Conservation (phyloP, 305 asterid species). For the Solanum hybrid region DNA sequence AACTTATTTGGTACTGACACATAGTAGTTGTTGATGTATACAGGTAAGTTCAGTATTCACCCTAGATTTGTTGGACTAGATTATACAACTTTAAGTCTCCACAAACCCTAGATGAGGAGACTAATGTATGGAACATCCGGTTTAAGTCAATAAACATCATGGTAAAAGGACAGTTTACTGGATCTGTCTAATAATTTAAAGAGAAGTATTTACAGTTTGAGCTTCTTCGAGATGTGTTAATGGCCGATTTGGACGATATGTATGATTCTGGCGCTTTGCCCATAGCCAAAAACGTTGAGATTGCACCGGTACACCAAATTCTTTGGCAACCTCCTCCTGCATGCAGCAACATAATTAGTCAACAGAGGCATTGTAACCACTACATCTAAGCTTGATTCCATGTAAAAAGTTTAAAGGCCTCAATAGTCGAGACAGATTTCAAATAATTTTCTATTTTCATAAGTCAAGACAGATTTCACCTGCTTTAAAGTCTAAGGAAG, state of each 20-base stretch:
- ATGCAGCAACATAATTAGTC: conserved; percentile 18
- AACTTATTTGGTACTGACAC: background rate
- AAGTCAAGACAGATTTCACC: background rate
- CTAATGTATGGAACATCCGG: background rate
- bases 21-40: background rate
- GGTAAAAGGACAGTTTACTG: background rate
- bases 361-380: background rate
- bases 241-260: conserved; percentile 48
- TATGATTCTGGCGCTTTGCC: conserved; percentile 45
- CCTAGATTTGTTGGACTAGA: background rate
- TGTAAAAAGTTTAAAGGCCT: background rate
- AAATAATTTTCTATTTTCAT: background rate
- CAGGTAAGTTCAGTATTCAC: background rate
- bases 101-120: background rate
- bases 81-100: background rate
- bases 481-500: background rate
- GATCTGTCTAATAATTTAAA: background rate
- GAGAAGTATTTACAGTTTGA: conserved; percentile 33
- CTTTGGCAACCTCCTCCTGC: conserved; percentile 56
- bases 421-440: background rate
- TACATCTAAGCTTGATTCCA: background rate
- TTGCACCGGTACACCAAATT: conserved; percentile 37
- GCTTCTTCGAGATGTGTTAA: conserved; percentile 41
- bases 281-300: conserved; percentile 54
- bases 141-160: background rate